Evolutionary conservation across 345 rosid species (phyloP), one percentile per base, ranked within the genome.

Genomic region (Cardiospermum halicacabum): DNA sequence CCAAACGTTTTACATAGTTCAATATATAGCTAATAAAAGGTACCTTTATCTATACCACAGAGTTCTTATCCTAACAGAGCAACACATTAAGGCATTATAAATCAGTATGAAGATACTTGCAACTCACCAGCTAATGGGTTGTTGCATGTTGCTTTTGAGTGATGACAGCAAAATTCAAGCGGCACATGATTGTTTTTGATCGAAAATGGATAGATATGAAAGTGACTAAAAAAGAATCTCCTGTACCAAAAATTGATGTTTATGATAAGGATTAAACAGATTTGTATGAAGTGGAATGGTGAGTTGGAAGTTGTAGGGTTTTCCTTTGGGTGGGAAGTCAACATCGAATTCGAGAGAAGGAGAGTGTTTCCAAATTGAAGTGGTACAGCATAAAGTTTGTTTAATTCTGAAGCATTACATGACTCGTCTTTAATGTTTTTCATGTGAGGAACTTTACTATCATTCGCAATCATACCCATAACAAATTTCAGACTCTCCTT

Each of bases 181-280:
- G n/a, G 0, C 48, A 5, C 24, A 22, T 64, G 34, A 63, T 63
- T 16, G 58, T 3, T 15, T 55, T n/a, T 3, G 27, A 18, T 15
- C 30, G 18, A 11, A 36, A 30, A 37, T 39, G 58, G 62, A 11
- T 45, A 12, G 26, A 11, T 9, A 11, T 4, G 66, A 30, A 36
- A 10, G 24, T 39, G 64, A 66, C 62, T 5, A 27, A 40, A 67
- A 62, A 25, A 50, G 69, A 47, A 55, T 62, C 56, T 40, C 47
- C 47, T 40, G 12, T 40, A 11, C 15, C 12, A 11, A 11, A 1
- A 1, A 9, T 9, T 39, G 3, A 0, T 37, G 0, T 37, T 37
- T 11, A 3, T n/a, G n/a, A n/a, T n/a, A n/a, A n/a, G n/a, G 5
- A 18, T 43, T n/a, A n/a, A 18, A 22, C 13, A 26, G 22, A 0